Conservation (phyloP, 805 yeast species). For the Candida berthetii region DNA sequence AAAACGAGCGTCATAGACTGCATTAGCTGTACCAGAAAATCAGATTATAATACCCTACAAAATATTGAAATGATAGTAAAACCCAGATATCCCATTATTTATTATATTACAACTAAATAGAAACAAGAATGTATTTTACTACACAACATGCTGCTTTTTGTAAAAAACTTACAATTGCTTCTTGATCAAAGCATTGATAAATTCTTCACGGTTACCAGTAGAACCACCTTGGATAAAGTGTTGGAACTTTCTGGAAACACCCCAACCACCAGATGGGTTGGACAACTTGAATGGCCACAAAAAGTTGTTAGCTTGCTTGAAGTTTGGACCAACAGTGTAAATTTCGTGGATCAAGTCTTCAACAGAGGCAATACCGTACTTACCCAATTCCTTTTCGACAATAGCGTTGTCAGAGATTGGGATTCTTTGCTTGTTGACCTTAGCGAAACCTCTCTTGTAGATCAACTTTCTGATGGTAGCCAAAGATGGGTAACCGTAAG, state of each 20-base stretch:
- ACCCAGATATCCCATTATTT: not conserved
- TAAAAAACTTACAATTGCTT: constrained; percentile 20
- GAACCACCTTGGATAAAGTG: constrained; percentile 98
- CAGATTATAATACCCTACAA: no score
- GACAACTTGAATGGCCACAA: constrained; percentile 97
- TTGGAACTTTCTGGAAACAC: constrained; percentile 93
- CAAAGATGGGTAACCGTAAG: constrained; percentile 96
- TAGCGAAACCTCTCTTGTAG: constrained; percentile 98
- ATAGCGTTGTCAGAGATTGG: constrained; percentile 82
- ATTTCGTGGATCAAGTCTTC: constrained; percentile 97
- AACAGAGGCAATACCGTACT: constrained; percentile 86
- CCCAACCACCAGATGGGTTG: constrained; percentile 98
- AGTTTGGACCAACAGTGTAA: constrained; percentile 95
- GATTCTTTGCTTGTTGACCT: constrained; percentile 93
- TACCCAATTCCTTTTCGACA: constrained; percentile 83
- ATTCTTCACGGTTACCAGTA: constrained; percentile 96
- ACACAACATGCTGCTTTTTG: not conserved
- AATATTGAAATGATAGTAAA: not conserved
- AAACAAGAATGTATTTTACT: not conserved
- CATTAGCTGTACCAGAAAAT: no score
- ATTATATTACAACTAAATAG: not conserved
- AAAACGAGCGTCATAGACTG: no score
- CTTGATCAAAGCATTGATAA: constrained; percentile 89
- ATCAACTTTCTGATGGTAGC: constrained; percentile 87
- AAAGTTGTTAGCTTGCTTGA: constrained; percentile 98